A percentile compares a stretch with the other conserved stretches of the same genome.
These are phyloP conservation scores for Lentinus polychrous DNA, from an alignment of 1,284 basidiomycete species.

Conservation along the genomic window DNA sequence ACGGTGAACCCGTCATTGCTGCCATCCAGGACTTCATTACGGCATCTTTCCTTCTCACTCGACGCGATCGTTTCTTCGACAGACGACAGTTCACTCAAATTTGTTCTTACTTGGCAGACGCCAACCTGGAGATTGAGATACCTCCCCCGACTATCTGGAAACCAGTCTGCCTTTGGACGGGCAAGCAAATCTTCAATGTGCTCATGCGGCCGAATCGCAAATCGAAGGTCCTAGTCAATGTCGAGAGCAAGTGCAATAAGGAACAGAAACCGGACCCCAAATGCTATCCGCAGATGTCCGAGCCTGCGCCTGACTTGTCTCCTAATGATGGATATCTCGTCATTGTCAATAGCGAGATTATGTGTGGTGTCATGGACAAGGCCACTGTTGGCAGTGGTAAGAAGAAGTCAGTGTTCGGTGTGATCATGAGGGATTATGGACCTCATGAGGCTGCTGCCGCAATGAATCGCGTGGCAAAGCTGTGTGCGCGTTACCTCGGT, in stretches of 20 bases:
- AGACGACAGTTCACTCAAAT: constrained; percentile 95
- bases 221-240: constrained; percentile 85
- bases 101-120: constrained; percentile 93
- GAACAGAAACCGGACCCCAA: constrained; percentile 74
- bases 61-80: constrained; percentile 90
- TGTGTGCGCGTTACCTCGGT: constrained; percentile 93
- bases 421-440: constrained; percentile 96
- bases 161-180: constrained; percentile 92
- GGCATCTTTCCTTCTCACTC: constrained; percentile 92
- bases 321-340: constrained; percentile 99
- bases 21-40: constrained; percentile 99
- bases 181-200: constrained; percentile 96
- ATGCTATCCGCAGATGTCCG: constrained; percentile 56
- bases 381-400: constrained; percentile 97
- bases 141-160: constrained; percentile 95
- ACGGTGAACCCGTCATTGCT: constrained; percentile 97
- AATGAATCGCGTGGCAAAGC: constrained; percentile 95
- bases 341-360: constrained; percentile 96
- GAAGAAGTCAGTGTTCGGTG: constrained; percentile 98
- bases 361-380: constrained; percentile 99
- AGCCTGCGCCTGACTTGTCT: constrained; percentile 75
- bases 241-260: constrained; percentile 95
- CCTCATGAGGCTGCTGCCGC: constrained; percentile 90
- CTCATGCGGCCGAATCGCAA: constrained; percentile 92
- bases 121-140: constrained; percentile 88